Percentiles rank a stretch among this genome's conserved stretches.
These are phyloP conservation scores for Clarireedia homoeocarpa DNA, from an alignment of 2,329 filamentous ascomycete species.

Conservation along the genomic window DNA sequence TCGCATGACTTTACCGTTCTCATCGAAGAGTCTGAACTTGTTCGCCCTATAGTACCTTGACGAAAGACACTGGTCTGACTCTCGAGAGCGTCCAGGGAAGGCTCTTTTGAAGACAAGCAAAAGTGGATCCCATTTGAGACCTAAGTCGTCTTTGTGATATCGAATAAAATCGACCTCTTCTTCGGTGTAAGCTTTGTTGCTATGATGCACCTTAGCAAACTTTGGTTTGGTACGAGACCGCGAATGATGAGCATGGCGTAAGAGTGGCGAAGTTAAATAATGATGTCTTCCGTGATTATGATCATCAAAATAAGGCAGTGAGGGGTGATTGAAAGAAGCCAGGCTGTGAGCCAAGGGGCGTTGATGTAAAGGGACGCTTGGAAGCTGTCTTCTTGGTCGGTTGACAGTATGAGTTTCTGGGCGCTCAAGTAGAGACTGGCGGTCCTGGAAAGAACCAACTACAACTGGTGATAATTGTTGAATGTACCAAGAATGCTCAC, in stretches of 20 bases:
- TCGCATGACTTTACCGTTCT: background rate
- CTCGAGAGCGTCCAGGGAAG: background rate
- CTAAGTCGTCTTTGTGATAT: conserved; percentile 12
- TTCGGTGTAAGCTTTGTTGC: conserved; percentile 12
- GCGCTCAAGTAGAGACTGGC: background rate
- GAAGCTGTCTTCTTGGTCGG: background rate
- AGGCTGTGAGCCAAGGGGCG: background rate
- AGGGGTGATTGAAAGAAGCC: background rate
- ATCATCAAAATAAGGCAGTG: background rate
- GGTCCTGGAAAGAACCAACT: background rate
- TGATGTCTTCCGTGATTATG: background rate
- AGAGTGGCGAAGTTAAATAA: background rate
- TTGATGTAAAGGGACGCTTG: background rate
- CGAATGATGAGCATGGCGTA: background rate
- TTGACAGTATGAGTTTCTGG: background rate
- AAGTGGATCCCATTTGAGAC: conserved; percentile 5
- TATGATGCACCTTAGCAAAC: conserved; percentile 6
- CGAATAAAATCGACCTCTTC: conserved; percentile 14
- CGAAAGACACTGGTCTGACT: conserved; percentile 10
- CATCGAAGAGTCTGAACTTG: conserved; percentile 1
- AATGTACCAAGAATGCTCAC: background rate
- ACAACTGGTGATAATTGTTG: background rate
- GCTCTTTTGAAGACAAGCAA: background rate
- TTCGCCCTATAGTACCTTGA: conserved; percentile 13
- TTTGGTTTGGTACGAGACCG: background rate